Evolutionary conservation across 2,329 filamentous ascomycete genomes (phyloP).

Genomic region (Epicoccum sorghinum): DNA sequence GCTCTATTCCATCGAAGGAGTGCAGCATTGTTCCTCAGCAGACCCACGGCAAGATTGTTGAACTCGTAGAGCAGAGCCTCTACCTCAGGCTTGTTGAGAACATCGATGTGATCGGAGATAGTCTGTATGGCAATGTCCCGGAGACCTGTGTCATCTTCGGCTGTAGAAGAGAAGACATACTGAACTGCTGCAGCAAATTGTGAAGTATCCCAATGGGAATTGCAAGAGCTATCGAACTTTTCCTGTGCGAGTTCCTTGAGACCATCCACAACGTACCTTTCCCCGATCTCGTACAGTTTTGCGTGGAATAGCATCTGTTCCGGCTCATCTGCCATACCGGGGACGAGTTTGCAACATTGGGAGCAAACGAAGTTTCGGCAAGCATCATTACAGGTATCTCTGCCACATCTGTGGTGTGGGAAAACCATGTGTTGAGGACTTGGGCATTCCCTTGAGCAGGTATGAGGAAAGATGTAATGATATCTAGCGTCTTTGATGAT

Average conservation of each 20-base stretch:
- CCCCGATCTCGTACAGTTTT: constrained; percentile 21
- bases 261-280: constrained; percentile 20
- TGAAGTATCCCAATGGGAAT: background rate
- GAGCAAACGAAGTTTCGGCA: no score
- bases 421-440: no score
- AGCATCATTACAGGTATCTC: background rate
- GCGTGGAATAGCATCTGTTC: background rate
- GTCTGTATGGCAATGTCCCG: constrained; percentile 32
- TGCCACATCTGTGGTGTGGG: no score
- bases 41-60: background rate
- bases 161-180: constrained; percentile 31
- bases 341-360: background rate
- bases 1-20: no score
- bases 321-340: background rate
- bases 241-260: constrained; percentile 16
- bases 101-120: constrained; percentile 19
- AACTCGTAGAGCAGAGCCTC: constrained; percentile 4
- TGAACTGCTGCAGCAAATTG: constrained; percentile 34
- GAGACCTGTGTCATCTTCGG: constrained; percentile 34
- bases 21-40: background rate
- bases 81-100: constrained; percentile 3
- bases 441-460: no score
- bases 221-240: constrained; percentile 17
- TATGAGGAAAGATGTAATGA: background rate
- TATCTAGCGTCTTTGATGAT: no score